Base-by-base conservation (phyloP, 108 stramenopile species). In the Fistulifera pelliculosa region DNA sequence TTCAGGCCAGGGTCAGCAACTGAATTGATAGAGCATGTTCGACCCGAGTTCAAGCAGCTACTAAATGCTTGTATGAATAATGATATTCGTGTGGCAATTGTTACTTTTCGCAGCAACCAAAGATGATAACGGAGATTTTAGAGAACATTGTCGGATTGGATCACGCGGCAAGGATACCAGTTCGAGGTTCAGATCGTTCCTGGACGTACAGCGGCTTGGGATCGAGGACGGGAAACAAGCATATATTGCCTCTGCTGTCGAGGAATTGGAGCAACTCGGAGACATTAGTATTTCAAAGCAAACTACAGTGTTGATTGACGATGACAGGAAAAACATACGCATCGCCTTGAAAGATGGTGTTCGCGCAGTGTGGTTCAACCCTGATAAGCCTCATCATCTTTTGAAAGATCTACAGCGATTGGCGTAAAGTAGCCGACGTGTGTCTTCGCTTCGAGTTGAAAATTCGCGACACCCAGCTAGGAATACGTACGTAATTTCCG, bases 281-380 rank as follows among this genome's bases (percentile, higher is more conserved):
- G 72, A 67, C 39, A 57, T 74, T 21, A 52, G 58, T 13, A 80
- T 94, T 56, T 71, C 76, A 17, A 87, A 80, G 49, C 50, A 43
- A 21, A 87, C 83, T 15, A 96, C 94, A 35, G 56, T 97, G n/a
- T 66, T 97, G 31, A 87, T 97, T 62, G 96, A 97, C 61, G 96
- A 97, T 53, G 96, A 97, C 61, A 59, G 62, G 2, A 75, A 69
- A 31, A 96, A 96, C 66, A 91, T 96, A 24, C 48, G 65, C 35
- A 17, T 64, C 21, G 84, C 91, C n/a, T 66, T 92, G 56, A 60
- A 60, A 28, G 76, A 91, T 69, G 79, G 85, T 0, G 75, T 73
- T 0, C 56, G 91, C 42, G 92, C 86, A 22, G 47, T 95, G 16
- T 88, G 86, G 86, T 73, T 94, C 62, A 88, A 90, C 72, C 93